Percentiles rank a stretch among this genome's conserved stretches.
phyloP scores from a whole-genome alignment of 306 rosid species.

The Castanospermum australe region DNA sequence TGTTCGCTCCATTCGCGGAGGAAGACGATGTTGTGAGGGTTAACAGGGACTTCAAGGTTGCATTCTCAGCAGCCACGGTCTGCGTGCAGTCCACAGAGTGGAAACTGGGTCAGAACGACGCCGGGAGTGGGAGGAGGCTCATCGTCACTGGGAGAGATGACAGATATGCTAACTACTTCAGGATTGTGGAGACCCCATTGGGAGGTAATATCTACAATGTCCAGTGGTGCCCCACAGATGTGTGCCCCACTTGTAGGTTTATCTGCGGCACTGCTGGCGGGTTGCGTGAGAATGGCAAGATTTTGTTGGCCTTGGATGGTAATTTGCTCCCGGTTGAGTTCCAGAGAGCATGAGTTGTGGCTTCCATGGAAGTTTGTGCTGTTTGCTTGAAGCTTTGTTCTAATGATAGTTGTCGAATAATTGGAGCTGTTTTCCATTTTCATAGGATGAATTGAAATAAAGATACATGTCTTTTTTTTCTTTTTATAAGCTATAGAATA shows the following conservation, averaged over 20 bases:
- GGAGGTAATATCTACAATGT: slow-evolving; percentile 35
- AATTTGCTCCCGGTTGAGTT: slow-evolving; percentile 37
- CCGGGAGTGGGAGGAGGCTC: slow-evolving; percentile 39
- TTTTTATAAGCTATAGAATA: not conserved
- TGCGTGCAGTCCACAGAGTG: slow-evolving; percentile 42
- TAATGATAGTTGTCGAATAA: not conserved
- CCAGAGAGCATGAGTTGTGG: not conserved
- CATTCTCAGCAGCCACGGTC: slow-evolving; percentile 25
- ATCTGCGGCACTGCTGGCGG: slow-evolving; percentile 38
- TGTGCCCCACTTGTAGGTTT: slow-evolving; percentile 49
- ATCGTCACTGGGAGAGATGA: not conserved
- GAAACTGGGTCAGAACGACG: slow-evolving; percentile 33
- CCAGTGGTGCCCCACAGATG: slow-evolving; percentile 54
- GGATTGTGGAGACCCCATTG: not conserved
- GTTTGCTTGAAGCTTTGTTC: not conserved
- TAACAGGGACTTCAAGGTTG: slow-evolving; percentile 36
- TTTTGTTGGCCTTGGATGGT: slow-evolving; percentile 58
- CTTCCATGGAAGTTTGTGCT: not conserved
- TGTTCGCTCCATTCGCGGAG: slow-evolving; percentile 41
- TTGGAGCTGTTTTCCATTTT: slow-evolving; percentile 5
- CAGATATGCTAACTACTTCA: slow-evolving; percentile 24
- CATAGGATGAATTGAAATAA: not conserved
- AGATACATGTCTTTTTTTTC: not conserved
- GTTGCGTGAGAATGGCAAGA: slow-evolving; percentile 46
- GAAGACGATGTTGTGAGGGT: slow-evolving; percentile 35